These are phyloP conservation scores for Crithidia fasciculata DNA, from an alignment of 208 protist genomes.

Conservation along the genomic window DNA sequence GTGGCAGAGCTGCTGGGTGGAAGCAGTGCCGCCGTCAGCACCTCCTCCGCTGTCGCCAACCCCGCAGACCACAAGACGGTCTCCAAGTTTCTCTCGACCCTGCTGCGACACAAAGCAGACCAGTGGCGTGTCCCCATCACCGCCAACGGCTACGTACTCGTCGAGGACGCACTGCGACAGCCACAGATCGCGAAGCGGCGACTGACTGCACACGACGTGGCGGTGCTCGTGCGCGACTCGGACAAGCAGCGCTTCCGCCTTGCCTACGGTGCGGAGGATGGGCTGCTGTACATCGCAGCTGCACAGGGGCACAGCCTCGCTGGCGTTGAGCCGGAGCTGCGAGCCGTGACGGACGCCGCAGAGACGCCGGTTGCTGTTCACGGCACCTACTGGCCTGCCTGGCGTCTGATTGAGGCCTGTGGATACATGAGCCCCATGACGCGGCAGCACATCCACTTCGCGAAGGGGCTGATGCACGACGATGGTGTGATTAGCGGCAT, in stretches of 20 bases:
- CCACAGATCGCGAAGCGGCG: conserved; percentile 18
- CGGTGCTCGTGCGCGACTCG: conserved; percentile 48
- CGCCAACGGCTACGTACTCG: conserved; percentile 59
- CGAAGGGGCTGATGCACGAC: conserved; percentile 60
- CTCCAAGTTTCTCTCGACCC: conserved; percentile 63
- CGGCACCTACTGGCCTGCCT: conserved; percentile 79
- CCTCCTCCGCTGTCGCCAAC: neutral
- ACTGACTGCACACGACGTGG: conserved; percentile 44
- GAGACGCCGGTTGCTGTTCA: conserved; percentile 68
- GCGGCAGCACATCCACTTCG: conserved; percentile 92
- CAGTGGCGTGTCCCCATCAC: conserved; percentile 58
- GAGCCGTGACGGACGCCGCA: conserved; percentile 37
- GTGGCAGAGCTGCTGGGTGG: conserved; percentile 33
- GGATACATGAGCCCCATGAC: conserved; percentile 87
- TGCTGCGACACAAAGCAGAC: conserved; percentile 81
- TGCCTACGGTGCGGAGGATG: conserved; percentile 41
- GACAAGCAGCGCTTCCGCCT: conserved; percentile 86
- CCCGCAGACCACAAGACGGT: conserved; percentile 25
- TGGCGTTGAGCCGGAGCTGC: conserved; percentile 63
- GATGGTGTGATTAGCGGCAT: conserved; percentile 88
- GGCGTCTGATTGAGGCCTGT: conserved; percentile 54
- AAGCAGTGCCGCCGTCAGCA: neutral
- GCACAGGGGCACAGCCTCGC: conserved; percentile 85
- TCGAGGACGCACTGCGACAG: conserved; percentile 55
- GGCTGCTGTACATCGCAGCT: conserved; percentile 70